Evolutionary conservation across 2,329 filamentous ascomycete species (phyloP), one percentile per base, ranked within the genome.

Genomic region (Drechslera avenae): DNA sequence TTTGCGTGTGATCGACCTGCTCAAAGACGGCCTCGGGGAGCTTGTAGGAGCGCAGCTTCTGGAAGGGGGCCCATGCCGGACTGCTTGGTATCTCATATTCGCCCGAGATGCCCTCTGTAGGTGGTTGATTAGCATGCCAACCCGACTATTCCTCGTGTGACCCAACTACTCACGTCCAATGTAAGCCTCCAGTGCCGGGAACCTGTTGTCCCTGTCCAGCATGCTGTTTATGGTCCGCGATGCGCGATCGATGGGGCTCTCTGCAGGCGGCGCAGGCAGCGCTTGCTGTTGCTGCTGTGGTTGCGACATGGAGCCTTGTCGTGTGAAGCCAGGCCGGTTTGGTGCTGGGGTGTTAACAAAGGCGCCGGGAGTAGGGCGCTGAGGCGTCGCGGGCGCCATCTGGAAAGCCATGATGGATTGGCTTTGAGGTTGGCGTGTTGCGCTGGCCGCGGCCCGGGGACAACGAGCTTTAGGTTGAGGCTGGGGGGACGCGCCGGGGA

Each of bases 21-120:
- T 95, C 89, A 68, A 97, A 93, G 44, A 99, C 89, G 66, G 86
- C 85, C 62, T 97, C 91, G 40, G 94, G 94, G 45, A 99, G 93
- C 63, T 89, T 87, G 76, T 96, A 93, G 75, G 88, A 89, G 63
- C 89, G 87, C 21, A 88, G 84, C 74, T 89, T 90, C 70, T 96
- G 89, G 71, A 97, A 99, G 1, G 94, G 94, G 34, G 89, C 86
- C 89, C 91, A 94, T 55, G 91, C 83, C 61, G 81, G 75, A 48
- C 79, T 79, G 31, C 73, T 77, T 34, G 89, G 84, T 40, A 96
- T 78, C 64, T 97, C 91, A 76, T 97, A 97, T 59, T 96, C 91
- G 65, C 90, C 93, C 4, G 92, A 96, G 59, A 89, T 86, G 58
- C 94, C 91, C 78, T 92, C 90, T 95, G 63, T 48, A 57, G 45